Base-by-base conservation (phyloP, 2,329 filamentous ascomycete species). In the Zymoseptoria ardabiliae region DNA sequence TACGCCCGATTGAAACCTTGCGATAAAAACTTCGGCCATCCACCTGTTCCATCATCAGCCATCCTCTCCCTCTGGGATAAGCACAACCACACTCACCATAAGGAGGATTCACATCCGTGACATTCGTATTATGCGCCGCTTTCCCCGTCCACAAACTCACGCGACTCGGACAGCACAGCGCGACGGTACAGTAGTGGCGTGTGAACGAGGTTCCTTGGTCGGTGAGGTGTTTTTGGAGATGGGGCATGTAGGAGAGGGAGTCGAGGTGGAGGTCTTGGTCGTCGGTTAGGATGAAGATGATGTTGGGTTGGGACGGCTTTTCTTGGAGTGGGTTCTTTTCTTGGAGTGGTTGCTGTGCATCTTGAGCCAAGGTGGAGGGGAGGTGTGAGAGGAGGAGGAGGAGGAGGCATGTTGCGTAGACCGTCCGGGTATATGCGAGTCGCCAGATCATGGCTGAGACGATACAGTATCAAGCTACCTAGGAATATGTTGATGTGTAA, bases 71-170 rank as follows among this genome's bases (percentile, higher is more conserved):
- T n/a, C 22, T 8, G 6, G 51, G 11, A 22, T 20, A n/a, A 45
- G 5, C 17, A 35, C 25, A 9, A 28, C 25, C 49, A 20, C 19
- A 56, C 71, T 60, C 72, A 79, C 78, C 81, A 60, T 82, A 82
- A 10, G 81, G 82, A 53, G 82, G 76, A 28, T 70, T 71, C 0
- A 82, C 78, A 66, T 82, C 79, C 0, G 87, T 89, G 1, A 89
- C 84, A 64, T 89, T 89, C 0, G 85, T 88, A 63, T 88, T 89
- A 65, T 90, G 87, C 0, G 86, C 84, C 6, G 83, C 79, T 66
- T 82, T 83, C 0, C 87, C 86, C 0, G 86, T 88, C 80, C 81
- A 84, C 1, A 89, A 71, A 13, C 80, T 83, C 2, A 87, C 86
- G 1, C 87, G 77, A 0, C 85, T 85, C 0, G 87, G 87, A 64